Base-by-base conservation (phyloP, 257 asterid species). In the Ilex aquifolium region DNA sequence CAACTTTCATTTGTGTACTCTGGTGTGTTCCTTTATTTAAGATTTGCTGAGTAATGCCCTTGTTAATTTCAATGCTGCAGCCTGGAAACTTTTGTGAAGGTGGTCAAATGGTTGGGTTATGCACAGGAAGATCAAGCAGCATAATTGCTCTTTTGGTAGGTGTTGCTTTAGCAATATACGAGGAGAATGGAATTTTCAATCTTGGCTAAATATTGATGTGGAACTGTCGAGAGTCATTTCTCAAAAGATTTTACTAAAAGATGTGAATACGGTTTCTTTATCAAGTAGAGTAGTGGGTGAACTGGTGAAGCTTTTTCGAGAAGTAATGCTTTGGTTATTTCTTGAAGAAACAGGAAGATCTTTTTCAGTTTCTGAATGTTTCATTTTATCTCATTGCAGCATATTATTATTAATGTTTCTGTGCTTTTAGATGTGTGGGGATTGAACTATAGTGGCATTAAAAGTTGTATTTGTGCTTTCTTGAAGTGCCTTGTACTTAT, bases 1-100 rank as follows among this genome's bases (percentile, higher is more conserved):
- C 52, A 46, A 7, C 13, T 10, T 10, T 4, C 13, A 10, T 46
- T 10, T 46, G 14, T 46, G 13, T 46, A 10, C 15, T 4, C 13
- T 7, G 48, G 7, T 7, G 48, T 42, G 14, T 46, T 46, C n/a
- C n/a, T 46, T 14, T 46, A 14, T 46, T 10, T 10, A 14, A 46
- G n/a, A 14, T 10, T 12, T 10, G 52, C 3, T 46, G 52, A 46
- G 0, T 46, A 14, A 46, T 14, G 4, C 52, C 52, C n/a, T 46
- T 14, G 15, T 53, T 3, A 21, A 14, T 17, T 53, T 15, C 15
- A 5, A 53, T 3, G 31, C 27, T 21, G 75, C 86, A 85, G 94
- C 79, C n/a, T 79, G 90, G 87, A 83, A 80, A 73, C 64, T 79
- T 60, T 72, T 81, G 56, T 85, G 76, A 79, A 71, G 58, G 39